Evolutionary conservation across 352 stramenopile species (phyloP), one percentile per base, ranked within the genome.

Genomic region (Phytophthora idaei): DNA sequence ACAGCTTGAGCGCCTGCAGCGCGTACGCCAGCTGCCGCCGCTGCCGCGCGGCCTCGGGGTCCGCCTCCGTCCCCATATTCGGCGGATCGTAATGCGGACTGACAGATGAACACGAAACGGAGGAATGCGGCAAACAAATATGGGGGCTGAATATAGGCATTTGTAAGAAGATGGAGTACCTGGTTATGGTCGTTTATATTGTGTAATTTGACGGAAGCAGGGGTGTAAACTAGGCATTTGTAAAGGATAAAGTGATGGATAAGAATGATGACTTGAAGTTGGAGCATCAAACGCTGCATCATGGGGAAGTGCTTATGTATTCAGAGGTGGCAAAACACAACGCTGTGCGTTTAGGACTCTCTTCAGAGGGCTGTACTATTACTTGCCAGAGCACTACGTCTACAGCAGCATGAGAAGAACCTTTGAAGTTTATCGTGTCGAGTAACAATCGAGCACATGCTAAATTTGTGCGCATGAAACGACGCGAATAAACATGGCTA

Each of bases 1-100:
- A 95, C 72, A 78, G 60, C 47, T 83, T 70, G 48, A 93, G 76
- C 61, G 85, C 85, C 53, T 86, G 76, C 34, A 93, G 76, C 48
- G 83, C 81, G 49, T 74, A 72, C 29, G 71, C 72, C 27, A 90
- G 57, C 50, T 81, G 78, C 21, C 55, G 74, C 42, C 57, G 74
- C 42, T 71, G 72, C 7, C 61, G 61, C 10, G 54, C 37, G 8
- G 66, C 44, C 50, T 63, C 53, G 8, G 41, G 37, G 21, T 36
- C 28, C 39, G 34, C 41, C 6, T 29, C 49, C 42, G 25, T 34
- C 37, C 49, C 61, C 29, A 17, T 44, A 2, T 25, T 27, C 3
- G n/a, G 25, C 14, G 31, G 32, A 49, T 56, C 8, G 34, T 34
- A 45, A 64, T 21, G 56, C 41, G 54, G 39, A 47, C 41, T 47